Conservation (phyloP, 768 basidiomycete species). For the Phlegmacium glaucopus region DNA sequence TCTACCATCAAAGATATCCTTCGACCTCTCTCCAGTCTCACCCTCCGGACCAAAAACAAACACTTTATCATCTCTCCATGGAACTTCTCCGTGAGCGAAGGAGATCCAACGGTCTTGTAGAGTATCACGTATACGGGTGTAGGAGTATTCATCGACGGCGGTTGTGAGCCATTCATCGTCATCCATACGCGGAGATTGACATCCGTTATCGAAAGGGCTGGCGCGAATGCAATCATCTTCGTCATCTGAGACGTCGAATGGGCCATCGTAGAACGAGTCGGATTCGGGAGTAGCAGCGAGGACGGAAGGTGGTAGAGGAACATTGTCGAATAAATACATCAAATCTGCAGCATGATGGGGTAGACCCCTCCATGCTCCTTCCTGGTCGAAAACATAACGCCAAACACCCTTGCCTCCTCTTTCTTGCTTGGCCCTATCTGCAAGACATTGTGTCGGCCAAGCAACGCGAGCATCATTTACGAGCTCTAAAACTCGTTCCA, state of each 20-base stretch:
- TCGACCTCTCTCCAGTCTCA: constrained; percentile 71
- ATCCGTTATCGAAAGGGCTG: constrained; percentile 6
- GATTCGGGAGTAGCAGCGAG: constrained; percentile 4
- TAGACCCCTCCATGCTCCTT: constrained; percentile 58
- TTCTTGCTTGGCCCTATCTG: constrained; percentile 44
- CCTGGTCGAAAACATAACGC: constrained; percentile 83
- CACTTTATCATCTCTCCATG: constrained; percentile 63
- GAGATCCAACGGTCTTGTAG: constrained; percentile 74
- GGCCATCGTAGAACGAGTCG: constrained; percentile 8
- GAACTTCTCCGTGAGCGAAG: constrained; percentile 70
- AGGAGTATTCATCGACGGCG: constrained; percentile 65
- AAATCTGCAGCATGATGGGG: constrained; percentile 74
- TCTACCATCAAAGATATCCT: constrained; percentile 61
- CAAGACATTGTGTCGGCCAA: constrained; percentile 72
- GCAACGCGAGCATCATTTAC: constrained; percentile 73
- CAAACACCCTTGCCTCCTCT: constrained; percentile 62
- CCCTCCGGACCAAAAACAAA: constrained; percentile 84
- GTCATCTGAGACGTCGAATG: constrained; percentile 22
- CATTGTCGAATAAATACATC: constrained; percentile 77
- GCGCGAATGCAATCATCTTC: constrained; percentile 21
- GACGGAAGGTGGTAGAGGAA: constrained; percentile 44
- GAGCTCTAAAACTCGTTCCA: constrained; percentile 66
- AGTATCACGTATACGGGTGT: constrained; percentile 61
- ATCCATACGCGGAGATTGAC: constrained; percentile 7
- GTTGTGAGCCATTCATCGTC: constrained; percentile 49